Evolutionary conservation across 148 eudicot species (phyloP).

Genomic region (Silene uniflora): DNA sequence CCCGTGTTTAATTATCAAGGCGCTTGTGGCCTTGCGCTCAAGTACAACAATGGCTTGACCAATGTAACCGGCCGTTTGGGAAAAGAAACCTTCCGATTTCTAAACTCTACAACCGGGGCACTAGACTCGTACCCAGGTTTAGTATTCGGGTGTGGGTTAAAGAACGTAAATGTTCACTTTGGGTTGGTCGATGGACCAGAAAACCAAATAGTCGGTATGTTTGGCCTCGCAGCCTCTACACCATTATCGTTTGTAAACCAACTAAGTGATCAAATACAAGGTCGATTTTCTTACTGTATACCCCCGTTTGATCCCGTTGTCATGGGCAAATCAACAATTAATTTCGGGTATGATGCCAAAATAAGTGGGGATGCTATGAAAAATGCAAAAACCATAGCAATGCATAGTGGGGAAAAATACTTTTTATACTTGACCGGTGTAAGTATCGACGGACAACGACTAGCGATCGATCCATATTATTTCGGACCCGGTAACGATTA

Average conservation of each 20-base stretch:
- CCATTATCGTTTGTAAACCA: neutral
- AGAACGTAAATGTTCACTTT: neutral
- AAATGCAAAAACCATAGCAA: neutral
- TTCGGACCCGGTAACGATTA: neutral
- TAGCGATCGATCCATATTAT: conserved; percentile 4
- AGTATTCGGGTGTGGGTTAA: conserved; percentile 12
- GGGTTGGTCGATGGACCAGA: neutral
- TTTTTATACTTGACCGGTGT: conserved; percentile 15
- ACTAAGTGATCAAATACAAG: neutral
- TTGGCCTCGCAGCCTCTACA: neutral
- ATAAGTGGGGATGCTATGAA: neutral
- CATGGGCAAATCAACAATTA: neutral
- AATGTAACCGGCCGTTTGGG: neutral
- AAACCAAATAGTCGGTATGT: conserved; percentile 4
- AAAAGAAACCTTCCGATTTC: neutral
- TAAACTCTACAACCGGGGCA: neutral
- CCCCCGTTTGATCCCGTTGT: neutral
- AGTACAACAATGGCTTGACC: neutral
- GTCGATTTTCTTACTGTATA: conserved; percentile 18
- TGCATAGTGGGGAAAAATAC: neutral
- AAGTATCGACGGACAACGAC: neutral
- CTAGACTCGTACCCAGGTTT: neutral
- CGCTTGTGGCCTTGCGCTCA: neutral
- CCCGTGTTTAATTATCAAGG: neutral
- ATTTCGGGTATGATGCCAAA: conserved; percentile 11